Evolutionary conservation across 441 rosid species (phyloP), one percentile per base, ranked within the genome.

Genomic region (Adansonia rubrostipa): DNA sequence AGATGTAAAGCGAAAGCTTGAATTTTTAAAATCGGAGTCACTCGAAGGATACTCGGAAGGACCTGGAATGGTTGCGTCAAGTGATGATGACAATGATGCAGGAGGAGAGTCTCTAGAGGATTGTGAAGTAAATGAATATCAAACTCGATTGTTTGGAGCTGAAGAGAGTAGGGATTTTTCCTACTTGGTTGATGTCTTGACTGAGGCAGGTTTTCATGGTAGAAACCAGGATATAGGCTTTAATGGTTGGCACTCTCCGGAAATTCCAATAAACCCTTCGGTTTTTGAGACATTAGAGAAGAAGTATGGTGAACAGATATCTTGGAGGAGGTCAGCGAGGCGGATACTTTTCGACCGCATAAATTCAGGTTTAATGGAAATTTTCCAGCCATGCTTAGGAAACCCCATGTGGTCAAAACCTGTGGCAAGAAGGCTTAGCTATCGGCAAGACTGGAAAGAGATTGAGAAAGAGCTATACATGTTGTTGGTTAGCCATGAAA

Each of bases 311-410:
- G 86, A 81, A 51, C 88, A 84, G 53, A 78, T 81, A 53, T 85
- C 86, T 28, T 93, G 99, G 98, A 86, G 82, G 80, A 92, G 86
- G 40, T 88, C 93, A 17, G 98, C 88, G 42, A 89, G 97, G 87
- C 87, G 79, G 86, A 85, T 94, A 78, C 80, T 93, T 36, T 92
- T 92, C 36, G 97, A 94, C 84, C 82, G 94, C 64, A 85, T 91
- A 75, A 89, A 82, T 85, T 81, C 78, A 50, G 85, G 81, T 71
- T 81, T 94, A 58, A 71, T 7, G 33, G 90, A 86, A 79, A 81
- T 87, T 74, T 58, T 92, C 67, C 86, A 77, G 68, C 87, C 91
- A 42, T 84, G 82, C 50, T 75, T 58, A 45, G 86, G 86, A 61
- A 45, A 82, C 28, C 89, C 81, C 15, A 79, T 74, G 6, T 83